Evolutionary conservation across 2,329 filamentous ascomycete species (phyloP), one percentile per base, ranked within the genome.

Genomic region (Alternaria sp.): DNA sequence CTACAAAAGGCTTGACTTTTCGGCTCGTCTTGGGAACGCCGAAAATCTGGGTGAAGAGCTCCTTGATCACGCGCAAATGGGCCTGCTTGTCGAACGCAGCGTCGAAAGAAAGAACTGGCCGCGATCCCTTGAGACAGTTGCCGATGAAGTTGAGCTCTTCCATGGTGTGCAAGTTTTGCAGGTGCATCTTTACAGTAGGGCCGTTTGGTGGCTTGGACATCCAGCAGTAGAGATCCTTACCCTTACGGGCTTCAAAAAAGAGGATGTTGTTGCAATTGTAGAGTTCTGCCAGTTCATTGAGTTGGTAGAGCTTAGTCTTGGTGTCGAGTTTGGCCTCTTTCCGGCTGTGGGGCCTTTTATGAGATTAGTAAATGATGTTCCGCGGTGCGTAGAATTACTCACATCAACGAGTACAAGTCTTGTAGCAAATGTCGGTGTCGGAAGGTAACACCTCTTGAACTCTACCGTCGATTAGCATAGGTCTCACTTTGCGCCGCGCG

Each of bases 291-390:
- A 80, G 70, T 60, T 80, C 78, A 58, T 80, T 80, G 39, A 80
- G 68, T 65, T 80, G 76, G 60, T 79, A 78, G 22, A 93, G 86
- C 83, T 95, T 93, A 38, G 92, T 94, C 82, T 98, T 98, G 54
- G 93, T 95, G 79, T 99, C 95, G 68, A 97, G 92, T 81, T 99
- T 99, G 71, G 91, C 93, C 78, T 99, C 95, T 82, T 96, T 97
- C 75, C 93, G 89, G 67, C 90, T 89, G 79, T 99, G 95, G 3
- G 95, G 95, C 67, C 75, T 78, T 60, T 28, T 7, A 20, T 3
- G 12, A 34, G 5, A 51, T 69, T 4, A 71, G 59, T 20, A 56
- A 56, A 36, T 24, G 47, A 49, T 42, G 30, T 14, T 9, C 14
- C n/a, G 18, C 7, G 24, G 34, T 7, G 14, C n/a, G 8, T 28